Percentiles rank a stretch among this genome's conserved stretches.
Evolutionary conservation across 148 eudicot genomes (phyloP).

Genomic region (Chenopodium album): DNA sequence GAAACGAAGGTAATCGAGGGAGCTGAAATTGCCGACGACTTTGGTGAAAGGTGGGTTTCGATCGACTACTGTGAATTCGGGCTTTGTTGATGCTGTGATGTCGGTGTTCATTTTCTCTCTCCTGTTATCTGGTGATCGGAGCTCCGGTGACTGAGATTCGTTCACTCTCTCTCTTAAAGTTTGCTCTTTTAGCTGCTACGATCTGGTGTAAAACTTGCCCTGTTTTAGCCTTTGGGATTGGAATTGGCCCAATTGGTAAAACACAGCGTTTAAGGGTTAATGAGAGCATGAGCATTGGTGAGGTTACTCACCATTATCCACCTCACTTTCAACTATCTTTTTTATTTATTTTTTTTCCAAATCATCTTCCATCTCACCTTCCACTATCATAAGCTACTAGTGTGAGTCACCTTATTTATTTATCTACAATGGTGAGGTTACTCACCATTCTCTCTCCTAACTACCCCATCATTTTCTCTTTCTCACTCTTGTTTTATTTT

Average conservation of each 20-base stretch:
- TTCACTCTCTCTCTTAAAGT: background rate
- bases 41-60: slow-evolving; percentile 93
- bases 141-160: background rate
- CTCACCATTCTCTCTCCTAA: too few relatives aligned
- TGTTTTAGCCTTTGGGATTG: background rate
- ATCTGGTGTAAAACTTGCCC: slow-evolving; percentile 3
- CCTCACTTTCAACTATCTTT: too few relatives aligned
- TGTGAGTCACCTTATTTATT: too few relatives aligned
- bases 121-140: background rate
- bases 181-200: slow-evolving; percentile 5
- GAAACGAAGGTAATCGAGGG: slow-evolving; percentile 86
- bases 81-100: slow-evolving; percentile 84
- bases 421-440: too few relatives aligned
- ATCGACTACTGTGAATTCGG: slow-evolving; percentile 85
- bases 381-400: too few relatives aligned
- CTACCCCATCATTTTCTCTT: too few relatives aligned
- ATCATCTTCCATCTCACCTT: too few relatives aligned
- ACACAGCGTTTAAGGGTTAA: background rate
- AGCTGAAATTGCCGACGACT: slow-evolving; percentile 82
- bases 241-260: background rate
- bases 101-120: slow-evolving; percentile 76
- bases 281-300: too few relatives aligned
- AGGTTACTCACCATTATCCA: too few relatives aligned
- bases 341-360: too few relatives aligned
- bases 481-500: too few relatives aligned